Evolutionary conservation across 2,329 filamentous ascomycete species (phyloP), one percentile per base, ranked within the genome.

Genomic region (Fusarium piperis): DNA sequence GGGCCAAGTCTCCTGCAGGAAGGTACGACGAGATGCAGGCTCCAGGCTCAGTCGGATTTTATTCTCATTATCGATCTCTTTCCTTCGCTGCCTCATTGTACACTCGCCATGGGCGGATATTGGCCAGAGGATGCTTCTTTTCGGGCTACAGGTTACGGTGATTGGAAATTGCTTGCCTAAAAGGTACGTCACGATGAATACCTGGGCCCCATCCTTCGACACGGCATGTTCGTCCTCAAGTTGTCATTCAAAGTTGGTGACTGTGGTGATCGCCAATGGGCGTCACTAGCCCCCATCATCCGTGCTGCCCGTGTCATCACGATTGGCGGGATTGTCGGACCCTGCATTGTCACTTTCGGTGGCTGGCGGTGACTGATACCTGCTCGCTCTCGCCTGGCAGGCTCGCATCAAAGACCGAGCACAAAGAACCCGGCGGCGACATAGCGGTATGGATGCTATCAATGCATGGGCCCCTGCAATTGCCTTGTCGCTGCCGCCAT

Each of bases 311-410:
- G 18, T 18, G 39, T 41, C 44, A 33, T 35, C 41, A 59, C 44
- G 48, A 71, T 71, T 71, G 70, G 67, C 20, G n/a, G 59, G 26
- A 18, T 33, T 41, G 36, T 52, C 48, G 41, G 70, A 71, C 67
- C 70, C 70, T 72, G 70, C 52, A 68, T 68, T 62, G 57, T 62
- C 57, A 65, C 70, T 41, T 57, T 61, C 71, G 61, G 59, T 65
- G 70, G 63, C 59, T 65, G 52, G 66, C 63, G 59, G 70, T 73
- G 55, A 70, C 69, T 20, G 38, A 35, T 56, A 55, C 55, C 69
- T 63, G 52, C 66, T 64, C 62, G 62, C 70, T 61, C 70, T 53
- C 44, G 53, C 44, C n/a, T n/a, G n/a, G 26, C 26, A 53, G 51
- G 70, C 58, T 70, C 30, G 59, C 20, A 41, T 38, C 44, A 57